Conservation (phyloP, 2,329 filamentous ascomycete genomes). For the Sordariomycetes sp. region DNA sequence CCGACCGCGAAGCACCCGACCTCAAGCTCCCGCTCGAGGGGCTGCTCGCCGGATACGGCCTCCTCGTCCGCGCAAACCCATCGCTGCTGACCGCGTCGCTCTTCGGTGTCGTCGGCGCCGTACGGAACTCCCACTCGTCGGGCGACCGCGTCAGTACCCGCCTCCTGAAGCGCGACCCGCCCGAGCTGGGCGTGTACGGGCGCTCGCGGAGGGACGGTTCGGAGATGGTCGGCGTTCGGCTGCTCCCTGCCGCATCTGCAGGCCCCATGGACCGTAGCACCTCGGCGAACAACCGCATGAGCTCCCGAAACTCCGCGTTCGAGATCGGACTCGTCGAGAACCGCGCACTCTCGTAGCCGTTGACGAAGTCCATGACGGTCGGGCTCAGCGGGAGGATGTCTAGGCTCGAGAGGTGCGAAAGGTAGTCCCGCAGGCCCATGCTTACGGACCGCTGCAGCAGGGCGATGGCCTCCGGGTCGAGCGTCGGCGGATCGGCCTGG, state of each 20-base stretch:
- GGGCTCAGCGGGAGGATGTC: constrained; percentile 37
- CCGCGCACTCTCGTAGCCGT: constrained; percentile 71
- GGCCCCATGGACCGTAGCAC: constrained; percentile 66
- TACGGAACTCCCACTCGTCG: constrained; percentile 23
- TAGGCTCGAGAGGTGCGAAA: constrained; percentile 58
- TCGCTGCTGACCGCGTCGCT: constrained; percentile 27
- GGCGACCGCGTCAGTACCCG: constrained; percentile 30
- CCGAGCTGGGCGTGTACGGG: constrained; percentile 20
- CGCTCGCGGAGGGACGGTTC: constrained; percentile 7
- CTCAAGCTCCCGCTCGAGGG: constrained; percentile 27
- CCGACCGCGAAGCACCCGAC: constrained; percentile 27
- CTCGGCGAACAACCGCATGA: constrained; percentile 80
- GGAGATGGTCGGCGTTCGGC: not conserved
- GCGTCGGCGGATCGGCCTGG: constrained; percentile 25
- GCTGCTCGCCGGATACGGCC: constrained; percentile 25
- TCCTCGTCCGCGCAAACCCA: constrained; percentile 31
- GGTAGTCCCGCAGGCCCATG: constrained; percentile 72
- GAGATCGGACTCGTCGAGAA: constrained; percentile 64
- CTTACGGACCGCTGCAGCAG: constrained; percentile 59
- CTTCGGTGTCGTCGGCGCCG: constrained; percentile 42
- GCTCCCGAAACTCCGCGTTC: constrained; percentile 58
- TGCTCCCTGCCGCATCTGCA: constrained; percentile 42
- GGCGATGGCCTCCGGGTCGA: constrained; percentile 58
- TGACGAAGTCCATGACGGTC: constrained; percentile 48
- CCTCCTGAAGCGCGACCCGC: constrained; percentile 10